Evolutionary conservation across 2,329 filamentous ascomycete species (phyloP).

Genomic region (Xylaria sp.): DNA sequence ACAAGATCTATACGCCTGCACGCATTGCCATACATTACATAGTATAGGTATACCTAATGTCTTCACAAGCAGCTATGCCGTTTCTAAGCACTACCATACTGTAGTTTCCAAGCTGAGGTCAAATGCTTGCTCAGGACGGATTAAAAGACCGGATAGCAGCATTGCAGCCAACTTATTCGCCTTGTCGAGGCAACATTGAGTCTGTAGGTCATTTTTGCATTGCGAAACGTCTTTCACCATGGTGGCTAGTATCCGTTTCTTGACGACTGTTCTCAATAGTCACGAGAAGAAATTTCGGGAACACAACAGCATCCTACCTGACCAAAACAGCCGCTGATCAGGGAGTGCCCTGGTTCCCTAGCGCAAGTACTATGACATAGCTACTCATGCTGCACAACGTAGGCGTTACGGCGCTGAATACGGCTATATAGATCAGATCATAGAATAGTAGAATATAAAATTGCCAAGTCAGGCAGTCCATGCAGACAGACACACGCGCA

Average conservation of each 20-base stretch:
- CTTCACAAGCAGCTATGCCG: neutral
- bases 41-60: too few relatives aligned
- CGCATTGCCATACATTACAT: neutral
- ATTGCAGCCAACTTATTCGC: neutral
- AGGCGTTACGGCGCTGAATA: neutral
- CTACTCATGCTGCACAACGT: neutral
- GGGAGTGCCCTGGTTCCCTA: neutral
- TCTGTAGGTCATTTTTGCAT: neutral
- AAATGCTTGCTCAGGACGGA: neutral
- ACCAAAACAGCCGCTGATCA: neutral
- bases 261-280: neutral
- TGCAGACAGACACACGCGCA: neutral
- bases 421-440: slow-evolving; percentile 6
- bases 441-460: neutral
- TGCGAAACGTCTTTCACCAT: neutral
- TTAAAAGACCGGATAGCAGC: neutral
- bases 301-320: neutral
- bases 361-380: slow-evolving; percentile 6
- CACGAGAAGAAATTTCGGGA: neutral
- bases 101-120: too few relatives aligned
- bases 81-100: neutral
- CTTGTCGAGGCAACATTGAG: neutral
- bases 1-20: slow-evolving; percentile 15
- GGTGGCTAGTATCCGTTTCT: neutral
- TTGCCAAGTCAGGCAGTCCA: neutral